phyloP scores from a whole-genome alignment of 345 rosid species.

The Murraya paniculata region DNA sequence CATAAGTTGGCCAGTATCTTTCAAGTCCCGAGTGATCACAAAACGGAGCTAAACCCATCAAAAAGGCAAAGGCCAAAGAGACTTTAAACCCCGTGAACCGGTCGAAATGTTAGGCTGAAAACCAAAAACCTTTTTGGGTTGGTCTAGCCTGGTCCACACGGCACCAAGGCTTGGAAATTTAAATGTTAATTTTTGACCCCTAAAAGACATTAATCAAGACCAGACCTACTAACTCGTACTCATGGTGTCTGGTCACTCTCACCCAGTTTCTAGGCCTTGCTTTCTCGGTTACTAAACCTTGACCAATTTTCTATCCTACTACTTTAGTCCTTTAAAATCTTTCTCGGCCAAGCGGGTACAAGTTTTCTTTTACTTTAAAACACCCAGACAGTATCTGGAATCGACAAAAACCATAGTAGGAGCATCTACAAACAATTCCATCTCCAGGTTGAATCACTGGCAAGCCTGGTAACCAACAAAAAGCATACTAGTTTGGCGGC shows the following conservation, averaged over 20 bases:
- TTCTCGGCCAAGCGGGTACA: not conserved
- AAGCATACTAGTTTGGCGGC: not conserved
- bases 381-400: not conserved
- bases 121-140: not conserved
- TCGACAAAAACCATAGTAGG: not conserved
- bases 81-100: not conserved
- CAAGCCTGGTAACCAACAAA: not conserved
- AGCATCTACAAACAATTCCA: not conserved
- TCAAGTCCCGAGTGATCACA: not conserved
- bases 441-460: not conserved
- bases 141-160: slow-evolving; percentile 16
- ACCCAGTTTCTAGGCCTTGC: not conserved
- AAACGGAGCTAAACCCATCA: not conserved
- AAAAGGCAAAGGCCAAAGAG: not conserved
- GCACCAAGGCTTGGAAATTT: slow-evolving; percentile 7
- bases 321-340: not conserved
- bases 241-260: not conserved
- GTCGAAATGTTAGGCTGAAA: slow-evolving; percentile 9
- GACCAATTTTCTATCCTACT: not conserved
- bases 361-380: not conserved
- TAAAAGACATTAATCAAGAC: not conserved
- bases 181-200: slow-evolving; percentile 14
- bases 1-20: not conserved
- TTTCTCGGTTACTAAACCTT: slow-evolving; percentile 10
- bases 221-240: slow-evolving; percentile 2